Percentiles rank a stretch among this genome's conserved stretches.
These are phyloP conservation scores for Talaromyces funiculosus DNA, from an alignment of 2,329 filamentous ascomycete species.

Conservation along the genomic window DNA sequence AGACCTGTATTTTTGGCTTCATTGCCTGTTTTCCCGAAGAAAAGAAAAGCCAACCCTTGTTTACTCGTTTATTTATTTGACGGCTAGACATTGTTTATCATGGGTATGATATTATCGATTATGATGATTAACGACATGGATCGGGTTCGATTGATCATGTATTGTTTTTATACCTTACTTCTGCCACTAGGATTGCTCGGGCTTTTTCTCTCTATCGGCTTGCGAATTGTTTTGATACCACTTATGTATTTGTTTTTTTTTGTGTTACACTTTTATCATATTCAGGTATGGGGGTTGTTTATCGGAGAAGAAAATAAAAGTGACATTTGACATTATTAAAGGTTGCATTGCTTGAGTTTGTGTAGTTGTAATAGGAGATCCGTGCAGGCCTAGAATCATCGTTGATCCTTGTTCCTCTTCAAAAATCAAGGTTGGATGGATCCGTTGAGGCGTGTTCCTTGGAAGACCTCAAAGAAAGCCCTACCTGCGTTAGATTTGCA, in stretches of 20 bases:
- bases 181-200: background rate
- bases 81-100: background rate
- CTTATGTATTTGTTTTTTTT: slow-evolving; percentile 7
- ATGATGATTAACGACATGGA: background rate
- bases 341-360: background rate
- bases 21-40: background rate
- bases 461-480: background rate
- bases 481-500: too few species aligned
- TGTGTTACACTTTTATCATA: slow-evolving; percentile 1
- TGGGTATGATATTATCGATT: background rate
- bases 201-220: background rate
- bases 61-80: background rate
- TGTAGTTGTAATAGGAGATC: background rate
- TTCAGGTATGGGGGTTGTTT: background rate
- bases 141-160: background rate
- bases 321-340: slow-evolving; percentile 2
- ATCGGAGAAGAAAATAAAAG: slow-evolving; percentile 10
- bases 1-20: slow-evolving; percentile 2
- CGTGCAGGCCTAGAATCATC: background rate
- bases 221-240: slow-evolving; percentile 8
- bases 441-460: background rate
- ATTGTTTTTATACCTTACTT: background rate
- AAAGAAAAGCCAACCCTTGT: background rate
- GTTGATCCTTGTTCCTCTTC: background rate
- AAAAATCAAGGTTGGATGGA: background rate